These are phyloP conservation scores for Oryza punctata DNA, from an alignment of 176 grass and related monocot genomes.

Conservation along the genomic window DNA sequence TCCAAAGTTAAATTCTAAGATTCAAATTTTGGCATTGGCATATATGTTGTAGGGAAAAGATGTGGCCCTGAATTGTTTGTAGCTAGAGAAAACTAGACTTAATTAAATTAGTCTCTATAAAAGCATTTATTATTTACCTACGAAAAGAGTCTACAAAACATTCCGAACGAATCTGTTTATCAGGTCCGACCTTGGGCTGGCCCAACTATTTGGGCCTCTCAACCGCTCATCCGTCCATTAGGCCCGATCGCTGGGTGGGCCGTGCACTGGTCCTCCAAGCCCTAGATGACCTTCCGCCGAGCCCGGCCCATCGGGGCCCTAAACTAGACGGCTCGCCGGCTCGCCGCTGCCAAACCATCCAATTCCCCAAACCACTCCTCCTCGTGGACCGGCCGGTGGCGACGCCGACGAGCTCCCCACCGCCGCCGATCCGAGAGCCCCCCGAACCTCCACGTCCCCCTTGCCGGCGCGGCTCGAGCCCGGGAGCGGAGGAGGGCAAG, in stretches of 20 bases:
- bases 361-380: neutral
- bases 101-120: too few species aligned
- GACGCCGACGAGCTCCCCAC: neutral
- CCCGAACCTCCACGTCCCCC: neutral
- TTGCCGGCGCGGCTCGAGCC: neutral
- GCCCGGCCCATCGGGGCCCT: neutral
- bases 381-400: conserved; percentile 5
- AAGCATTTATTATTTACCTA: too few species aligned
- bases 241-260: neutral
- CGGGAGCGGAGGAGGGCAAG: neutral
- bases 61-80: too few species aligned
- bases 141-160: too few species aligned
- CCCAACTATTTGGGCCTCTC: neutral
- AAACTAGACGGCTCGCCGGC: neutral
- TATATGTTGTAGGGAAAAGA: too few species aligned
- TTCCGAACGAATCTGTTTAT: too few species aligned
- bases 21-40: too few species aligned
- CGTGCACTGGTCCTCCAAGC: neutral
- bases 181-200: too few species aligned
- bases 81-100: too few species aligned
- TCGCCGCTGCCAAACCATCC: neutral
- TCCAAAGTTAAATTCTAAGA: too few species aligned
- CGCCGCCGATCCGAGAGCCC: neutral
- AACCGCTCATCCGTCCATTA: neutral
- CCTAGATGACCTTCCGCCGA: neutral